Evolutionary conservation across 2,329 filamentous ascomycete genomes (phyloP).

Genomic region (Fusarium sororula): DNA sequence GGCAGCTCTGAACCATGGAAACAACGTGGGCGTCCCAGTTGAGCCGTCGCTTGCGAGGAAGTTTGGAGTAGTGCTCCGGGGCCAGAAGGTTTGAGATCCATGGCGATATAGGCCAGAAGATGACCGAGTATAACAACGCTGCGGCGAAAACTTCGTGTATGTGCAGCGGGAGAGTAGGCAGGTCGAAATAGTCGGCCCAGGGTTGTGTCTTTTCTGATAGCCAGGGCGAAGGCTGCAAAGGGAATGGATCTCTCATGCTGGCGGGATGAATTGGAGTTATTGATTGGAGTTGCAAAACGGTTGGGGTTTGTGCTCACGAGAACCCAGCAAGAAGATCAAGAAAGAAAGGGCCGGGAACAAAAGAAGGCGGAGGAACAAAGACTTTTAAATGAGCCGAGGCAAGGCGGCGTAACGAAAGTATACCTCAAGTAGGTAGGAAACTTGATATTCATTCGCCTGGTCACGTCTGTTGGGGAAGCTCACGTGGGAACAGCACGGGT

Average conservation of each 20-base stretch:
- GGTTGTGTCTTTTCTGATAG: constrained; percentile 68
- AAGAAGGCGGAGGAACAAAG: background rate
- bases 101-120: constrained; percentile 74
- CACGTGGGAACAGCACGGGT: constrained; percentile 37
- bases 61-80: constrained; percentile 71
- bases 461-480: constrained; percentile 40
- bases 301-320: background rate
- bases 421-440: background rate
- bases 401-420: constrained; percentile 8
- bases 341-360: background rate
- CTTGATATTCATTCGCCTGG: background rate
- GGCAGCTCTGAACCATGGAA: constrained; percentile 78
- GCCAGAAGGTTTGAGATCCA: constrained; percentile 69
- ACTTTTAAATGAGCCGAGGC: constrained; percentile 1
- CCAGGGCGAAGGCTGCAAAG: constrained; percentile 68
- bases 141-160: constrained; percentile 78
- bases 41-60: constrained; percentile 68
- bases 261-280: background rate
- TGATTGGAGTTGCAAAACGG: background rate
- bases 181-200: constrained; percentile 66
- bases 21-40: constrained; percentile 91
- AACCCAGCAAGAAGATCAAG: background rate
- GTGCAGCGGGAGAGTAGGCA: constrained; percentile 77
- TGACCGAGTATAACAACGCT: constrained; percentile 73
- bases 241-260: constrained; percentile 78